phyloP scores from a whole-genome alignment of 345 rosid species.

The Linum lewisii region DNA sequence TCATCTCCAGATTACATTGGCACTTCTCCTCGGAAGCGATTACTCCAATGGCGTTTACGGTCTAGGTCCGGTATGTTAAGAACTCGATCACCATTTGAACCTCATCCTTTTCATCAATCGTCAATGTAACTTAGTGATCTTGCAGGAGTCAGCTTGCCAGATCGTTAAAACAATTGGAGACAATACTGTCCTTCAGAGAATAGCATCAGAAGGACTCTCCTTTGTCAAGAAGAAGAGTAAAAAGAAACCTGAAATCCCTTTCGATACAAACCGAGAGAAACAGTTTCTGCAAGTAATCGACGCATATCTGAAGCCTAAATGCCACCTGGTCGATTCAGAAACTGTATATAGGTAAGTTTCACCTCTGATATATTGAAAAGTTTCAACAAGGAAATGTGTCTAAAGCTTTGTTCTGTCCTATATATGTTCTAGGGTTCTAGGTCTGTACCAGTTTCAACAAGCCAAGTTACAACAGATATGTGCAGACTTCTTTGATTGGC shows the following conservation, averaged over 20 bases:
- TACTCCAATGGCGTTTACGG: slow-evolving; percentile 78
- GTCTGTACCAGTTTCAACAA: slow-evolving; percentile 46
- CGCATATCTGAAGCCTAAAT: slow-evolving; percentile 78
- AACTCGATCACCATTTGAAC: background rate
- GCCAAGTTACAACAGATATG: slow-evolving; percentile 51
- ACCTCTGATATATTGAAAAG: background rate
- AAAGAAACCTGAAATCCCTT: slow-evolving; percentile 32
- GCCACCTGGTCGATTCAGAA: slow-evolving; percentile 69
- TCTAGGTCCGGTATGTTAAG: slow-evolving; percentile 58
- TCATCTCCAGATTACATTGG: slow-evolving; percentile 56
- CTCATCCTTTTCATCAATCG: background rate
- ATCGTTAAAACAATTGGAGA: slow-evolving; percentile 68
- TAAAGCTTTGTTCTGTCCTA: background rate
- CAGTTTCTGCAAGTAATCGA: slow-evolving; percentile 52
- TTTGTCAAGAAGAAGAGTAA: slow-evolving; percentile 35
- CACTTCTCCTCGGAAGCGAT: slow-evolving; percentile 86
- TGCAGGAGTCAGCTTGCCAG: slow-evolving; percentile 75
- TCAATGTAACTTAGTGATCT: slow-evolving; percentile 1
- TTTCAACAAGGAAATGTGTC: too few species aligned
- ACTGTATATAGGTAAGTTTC: slow-evolving; percentile 44
- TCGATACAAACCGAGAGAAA: slow-evolving; percentile 25
- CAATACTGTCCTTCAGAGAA: slow-evolving; percentile 40
- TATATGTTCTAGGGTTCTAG: slow-evolving; percentile 39
- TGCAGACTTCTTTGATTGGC: slow-evolving; percentile 65
- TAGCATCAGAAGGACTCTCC: slow-evolving; percentile 49